Evolutionary conservation across 108 stramenopile species (phyloP).

Genomic region (Nitzschia sp.): DNA sequence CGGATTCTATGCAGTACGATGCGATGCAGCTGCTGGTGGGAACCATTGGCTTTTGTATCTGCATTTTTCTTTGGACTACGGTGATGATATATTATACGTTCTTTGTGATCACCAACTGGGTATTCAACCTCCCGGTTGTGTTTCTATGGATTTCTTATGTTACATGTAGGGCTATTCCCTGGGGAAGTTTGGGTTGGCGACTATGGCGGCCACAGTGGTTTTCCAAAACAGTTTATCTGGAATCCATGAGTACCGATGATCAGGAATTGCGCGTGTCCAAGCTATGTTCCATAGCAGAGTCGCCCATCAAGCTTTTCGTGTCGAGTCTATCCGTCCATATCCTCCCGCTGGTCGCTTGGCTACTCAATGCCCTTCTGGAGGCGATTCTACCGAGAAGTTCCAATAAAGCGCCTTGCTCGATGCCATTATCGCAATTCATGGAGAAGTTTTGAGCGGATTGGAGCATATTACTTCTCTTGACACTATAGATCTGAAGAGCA

Average conservation of each 20-base stretch:
- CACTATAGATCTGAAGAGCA: background rate
- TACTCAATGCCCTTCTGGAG: constrained; percentile 6
- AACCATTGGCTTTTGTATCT: constrained; percentile 81
- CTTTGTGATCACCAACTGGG: constrained; percentile 49
- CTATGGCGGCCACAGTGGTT: constrained; percentile 33
- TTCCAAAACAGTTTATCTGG: constrained; percentile 17
- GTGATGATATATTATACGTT: constrained; percentile 78
- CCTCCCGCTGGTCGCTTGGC: background rate
- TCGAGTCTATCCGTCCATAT: background rate
- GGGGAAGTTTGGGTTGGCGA: constrained; percentile 22
- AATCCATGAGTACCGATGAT: background rate
- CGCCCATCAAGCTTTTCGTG: background rate
- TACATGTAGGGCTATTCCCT: constrained; percentile 11
- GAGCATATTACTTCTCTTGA: too few relatives aligned
- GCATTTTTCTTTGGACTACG: constrained; percentile 85
- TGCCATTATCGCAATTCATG: constrained; percentile 4
- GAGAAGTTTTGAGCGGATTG: background rate
- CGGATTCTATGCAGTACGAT: constrained; percentile 88
- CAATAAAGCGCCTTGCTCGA: constrained; percentile 2
- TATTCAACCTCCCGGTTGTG: constrained; percentile 7
- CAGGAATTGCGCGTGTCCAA: background rate
- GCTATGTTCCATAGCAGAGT: background rate
- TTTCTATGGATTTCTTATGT: constrained; percentile 17
- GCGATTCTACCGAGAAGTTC: background rate
- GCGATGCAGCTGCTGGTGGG: constrained; percentile 79